These are phyloP conservation scores for Boletus insuetus DNA, from an alignment of 768 basidiomycete genomes.

Conservation along the genomic window DNA sequence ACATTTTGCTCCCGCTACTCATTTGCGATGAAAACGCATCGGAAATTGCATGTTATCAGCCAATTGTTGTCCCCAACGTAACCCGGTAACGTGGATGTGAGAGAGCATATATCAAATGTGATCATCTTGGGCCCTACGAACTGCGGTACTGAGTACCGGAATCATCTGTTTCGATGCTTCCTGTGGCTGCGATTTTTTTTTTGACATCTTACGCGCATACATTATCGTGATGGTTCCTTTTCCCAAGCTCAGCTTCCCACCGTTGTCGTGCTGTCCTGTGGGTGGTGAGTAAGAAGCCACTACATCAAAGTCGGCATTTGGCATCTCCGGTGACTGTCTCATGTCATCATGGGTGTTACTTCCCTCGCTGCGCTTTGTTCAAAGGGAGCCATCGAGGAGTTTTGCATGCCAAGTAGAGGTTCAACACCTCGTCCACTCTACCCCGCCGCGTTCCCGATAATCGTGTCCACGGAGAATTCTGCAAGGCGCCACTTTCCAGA, in stretches of 20 bases:
- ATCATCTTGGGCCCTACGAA: background rate
- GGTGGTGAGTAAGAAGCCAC: constrained; percentile 2
- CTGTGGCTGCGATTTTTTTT: background rate
- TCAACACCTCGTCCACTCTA: background rate
- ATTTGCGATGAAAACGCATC: background rate
- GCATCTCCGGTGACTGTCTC: background rate
- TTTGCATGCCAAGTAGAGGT: background rate
- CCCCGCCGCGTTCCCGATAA: background rate
- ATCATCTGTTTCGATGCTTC: background rate
- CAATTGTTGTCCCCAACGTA: background rate
- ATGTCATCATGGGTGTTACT: no score
- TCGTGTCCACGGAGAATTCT: background rate
- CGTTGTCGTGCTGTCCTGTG: constrained; percentile 4
- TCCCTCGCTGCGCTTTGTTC: no score
- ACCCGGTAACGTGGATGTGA: background rate
- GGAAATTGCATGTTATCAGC: background rate
- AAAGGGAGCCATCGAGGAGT: no score
- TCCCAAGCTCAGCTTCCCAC: background rate
- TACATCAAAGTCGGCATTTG: constrained; percentile 1
- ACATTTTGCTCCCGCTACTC: background rate
- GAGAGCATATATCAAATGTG: background rate
- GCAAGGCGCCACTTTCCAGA: background rate
- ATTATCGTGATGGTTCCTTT: background rate
- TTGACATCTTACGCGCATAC: no score
- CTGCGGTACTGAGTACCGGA: background rate